These are phyloP conservation scores for Hordeum pubiflorum DNA, from an alignment of 202 grass and related monocot genomes.

Conservation along the genomic window DNA sequence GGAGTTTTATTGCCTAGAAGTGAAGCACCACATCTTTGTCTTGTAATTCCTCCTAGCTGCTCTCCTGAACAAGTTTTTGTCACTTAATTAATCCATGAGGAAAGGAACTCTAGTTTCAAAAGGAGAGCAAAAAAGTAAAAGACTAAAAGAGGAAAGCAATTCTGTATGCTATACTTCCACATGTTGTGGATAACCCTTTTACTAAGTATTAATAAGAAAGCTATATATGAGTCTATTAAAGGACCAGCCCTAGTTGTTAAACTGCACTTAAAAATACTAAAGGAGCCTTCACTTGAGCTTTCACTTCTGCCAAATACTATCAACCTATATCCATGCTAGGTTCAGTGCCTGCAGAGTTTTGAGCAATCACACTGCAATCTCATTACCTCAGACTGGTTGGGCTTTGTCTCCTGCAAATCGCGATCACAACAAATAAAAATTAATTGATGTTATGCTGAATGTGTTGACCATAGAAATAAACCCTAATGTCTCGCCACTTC, in stretches of 20 bases:
- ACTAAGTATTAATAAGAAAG: background rate
- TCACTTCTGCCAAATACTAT: background rate
- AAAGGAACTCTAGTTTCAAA: background rate
- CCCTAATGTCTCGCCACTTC: slow-evolving; percentile 3
- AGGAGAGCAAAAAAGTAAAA: background rate
- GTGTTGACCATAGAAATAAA: background rate
- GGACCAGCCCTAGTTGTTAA: background rate
- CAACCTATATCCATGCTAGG: background rate
- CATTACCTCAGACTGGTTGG: background rate
- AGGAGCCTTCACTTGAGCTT: background rate
- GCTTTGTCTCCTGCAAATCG: background rate
- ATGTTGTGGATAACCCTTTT: background rate
- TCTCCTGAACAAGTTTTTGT: background rate
- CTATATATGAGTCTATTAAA: background rate
- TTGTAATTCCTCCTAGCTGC: background rate
- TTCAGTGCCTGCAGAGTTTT: background rate
- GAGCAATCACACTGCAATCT: background rate
- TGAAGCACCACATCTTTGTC: background rate
- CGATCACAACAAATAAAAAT: background rate
- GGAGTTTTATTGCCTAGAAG: background rate
- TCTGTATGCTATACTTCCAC: background rate
- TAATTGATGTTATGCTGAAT: background rate
- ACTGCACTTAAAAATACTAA: background rate
- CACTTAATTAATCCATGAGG: background rate
- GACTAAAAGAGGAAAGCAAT: background rate